Evolutionary conservation across 208 protist genomes (phyloP), one percentile per base, ranked within the genome.

Genomic region (Crithidia bombi): DNA sequence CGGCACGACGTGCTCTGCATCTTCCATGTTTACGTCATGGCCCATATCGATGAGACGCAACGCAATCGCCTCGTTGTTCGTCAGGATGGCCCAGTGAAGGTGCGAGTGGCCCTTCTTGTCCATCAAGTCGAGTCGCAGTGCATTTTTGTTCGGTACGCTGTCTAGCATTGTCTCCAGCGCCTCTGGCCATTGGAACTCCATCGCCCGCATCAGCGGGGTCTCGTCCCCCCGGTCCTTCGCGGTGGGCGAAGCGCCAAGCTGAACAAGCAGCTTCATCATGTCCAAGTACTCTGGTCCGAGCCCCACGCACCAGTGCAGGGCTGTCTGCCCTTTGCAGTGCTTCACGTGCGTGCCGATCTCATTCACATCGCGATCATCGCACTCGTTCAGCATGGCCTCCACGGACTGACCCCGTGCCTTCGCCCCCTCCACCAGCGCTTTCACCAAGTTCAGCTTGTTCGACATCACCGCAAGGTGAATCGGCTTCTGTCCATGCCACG

Each of bases 291-390:
- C 71, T 4, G 70, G 63, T 14, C 89, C 85, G 5, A 94, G 70
- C n/a, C 80, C 89, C 4, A 96, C 85, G 51, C 86, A 91, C 86
- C 86, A 94, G 64, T 96, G 91, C 71, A 96, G 76, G 36, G 88
- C 76, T 4, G 83, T 91, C 70, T 91, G 86, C 0, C 85, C 85
- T 35, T 83, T 81, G 51, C 78, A 83, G 51, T 80, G 49, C 56
- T 87, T 84, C 43, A 87, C 56, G 66, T 87, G 81, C 12, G 6
- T 59, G n/a, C 83, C 85, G 21, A 94, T 79, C 49, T 89, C 71
- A 9, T 39, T 67, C 23, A 94, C 76, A 19, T 85, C 72, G n/a
- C 80, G 79, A 26, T 96, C 91, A 54, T 93, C 91, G 50, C 79
- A 83, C 41, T 96, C 85, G 69, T 94, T 93, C 38, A 96, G 59